Evolutionary conservation across 352 stramenopile species (phyloP), one percentile per base, ranked within the genome.

Genomic region (Pythium aphanidermatum): DNA sequence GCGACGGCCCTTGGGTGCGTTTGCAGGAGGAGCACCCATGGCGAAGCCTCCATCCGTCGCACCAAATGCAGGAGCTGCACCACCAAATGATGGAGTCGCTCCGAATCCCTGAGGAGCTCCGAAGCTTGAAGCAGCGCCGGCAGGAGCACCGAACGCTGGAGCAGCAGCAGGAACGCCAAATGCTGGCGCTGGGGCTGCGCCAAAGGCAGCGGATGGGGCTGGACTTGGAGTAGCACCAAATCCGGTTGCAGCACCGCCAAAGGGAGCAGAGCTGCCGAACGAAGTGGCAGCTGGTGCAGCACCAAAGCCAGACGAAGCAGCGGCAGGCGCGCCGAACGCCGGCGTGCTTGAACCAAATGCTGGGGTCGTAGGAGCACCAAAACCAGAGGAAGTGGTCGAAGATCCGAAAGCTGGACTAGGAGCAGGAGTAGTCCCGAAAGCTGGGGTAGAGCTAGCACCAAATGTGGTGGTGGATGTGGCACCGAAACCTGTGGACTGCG

Each of bases 41-140:
- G 53, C 82, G 35, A 93, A 93, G 21, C 68, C 65, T 20, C 72
- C 74, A n/a, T 67, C 68, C 20, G 37, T 42, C 11, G 32, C 33
- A 16, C 36, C 54, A 21, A 52, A 42, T 25, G 59, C 38, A 32
- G 63, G 65, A 23, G 74, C 63, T 4, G 65, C 63, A 19, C 75
- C 72, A 46, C 86, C 70, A 35, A n/a, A n/a, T n/a, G n/a, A n/a
- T n/a, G n/a, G n/a, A n/a, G n/a, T n/a, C n/a, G n/a, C n/a, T n/a
- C n/a, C n/a, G n/a, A n/a, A n/a, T n/a, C n/a, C n/a, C n/a, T n/a
- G n/a, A n/a, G 33, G 26, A 23, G 39, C 57, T 29, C 35, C 51
- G 34, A 61, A 61, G 13, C 20, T 20, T 25, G 19, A 33, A 14
- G 33, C 52, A 2, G 30, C 25, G 20, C 46, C 52, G 25, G 41